phyloP scores from a whole-genome alignment of 2,329 filamentous ascomycete species.

The Alternaria ventricosa region DNA sequence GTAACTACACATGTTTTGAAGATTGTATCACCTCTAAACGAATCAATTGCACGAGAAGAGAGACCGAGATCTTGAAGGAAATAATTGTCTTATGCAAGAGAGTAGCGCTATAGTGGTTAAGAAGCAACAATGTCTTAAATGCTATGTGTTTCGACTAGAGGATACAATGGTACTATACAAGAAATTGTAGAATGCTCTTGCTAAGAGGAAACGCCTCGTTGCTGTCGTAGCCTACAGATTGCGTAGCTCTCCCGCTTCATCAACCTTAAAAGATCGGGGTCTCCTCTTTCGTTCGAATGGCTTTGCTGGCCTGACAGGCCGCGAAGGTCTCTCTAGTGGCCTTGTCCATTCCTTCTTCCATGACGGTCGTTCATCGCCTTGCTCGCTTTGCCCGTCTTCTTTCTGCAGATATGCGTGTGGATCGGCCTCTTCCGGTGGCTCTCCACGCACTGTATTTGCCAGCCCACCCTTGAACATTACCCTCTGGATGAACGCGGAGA shows the following conservation, averaged over 20 bases:
- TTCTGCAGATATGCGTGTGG: slow-evolving; percentile 14
- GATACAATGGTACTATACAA: slow-evolving; percentile 13
- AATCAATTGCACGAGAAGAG: neutral
- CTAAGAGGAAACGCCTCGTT: neutral
- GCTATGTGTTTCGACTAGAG: neutral
- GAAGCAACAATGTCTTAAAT: neutral
- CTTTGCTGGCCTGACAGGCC: neutral
- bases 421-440: slow-evolving; percentile 16
- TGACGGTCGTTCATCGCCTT: neutral
- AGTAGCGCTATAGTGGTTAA: neutral
- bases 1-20: too few species aligned
- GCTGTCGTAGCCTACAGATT: slow-evolving; percentile 1
- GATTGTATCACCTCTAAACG: too few species aligned
- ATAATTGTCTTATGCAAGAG: neutral
- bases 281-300: neutral
- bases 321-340: slow-evolving; percentile 16
- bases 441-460: neutral
- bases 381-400: slow-evolving; percentile 1
- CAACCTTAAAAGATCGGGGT: neutral
- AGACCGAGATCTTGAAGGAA: neutral
- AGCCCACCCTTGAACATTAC: slow-evolving; percentile 17
- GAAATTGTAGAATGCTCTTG: neutral
- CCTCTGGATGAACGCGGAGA: slow-evolving; percentile 36
- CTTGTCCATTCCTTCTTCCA: slow-evolving; percentile 25
- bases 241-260: neutral